Conservation (phyloP, 441 rosid species). For the Croton laevigatus region DNA sequence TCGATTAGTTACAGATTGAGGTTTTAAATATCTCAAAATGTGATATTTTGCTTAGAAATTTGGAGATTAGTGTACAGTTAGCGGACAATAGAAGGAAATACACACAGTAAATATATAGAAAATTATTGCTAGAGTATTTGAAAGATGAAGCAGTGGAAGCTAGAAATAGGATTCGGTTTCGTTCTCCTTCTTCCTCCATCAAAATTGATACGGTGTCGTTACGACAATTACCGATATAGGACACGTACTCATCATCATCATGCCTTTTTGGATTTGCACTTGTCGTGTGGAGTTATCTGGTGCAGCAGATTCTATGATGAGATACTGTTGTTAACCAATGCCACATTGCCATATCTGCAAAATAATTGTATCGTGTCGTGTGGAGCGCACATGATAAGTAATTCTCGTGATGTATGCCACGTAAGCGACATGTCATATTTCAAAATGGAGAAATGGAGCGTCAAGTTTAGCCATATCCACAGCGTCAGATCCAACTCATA, state of each 20-base stretch:
- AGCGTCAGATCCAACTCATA: constrained; percentile 20
- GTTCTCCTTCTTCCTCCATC: not conserved
- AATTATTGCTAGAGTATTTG: too few species aligned
- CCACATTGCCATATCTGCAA: too few species aligned
- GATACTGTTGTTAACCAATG: too few species aligned
- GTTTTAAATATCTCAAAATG: not conserved
- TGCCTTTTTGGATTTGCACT: not conserved
- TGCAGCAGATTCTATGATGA: not conserved
- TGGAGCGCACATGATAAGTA: not conserved
- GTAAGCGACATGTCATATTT: not conserved
- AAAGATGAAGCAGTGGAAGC: not conserved
- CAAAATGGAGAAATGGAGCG: not conserved
- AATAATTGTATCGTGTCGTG: not conserved
- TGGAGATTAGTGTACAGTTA: not conserved
- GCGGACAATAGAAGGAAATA: not conserved
- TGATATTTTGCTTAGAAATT: not conserved
- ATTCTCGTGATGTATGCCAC: not conserved
- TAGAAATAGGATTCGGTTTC: not conserved
- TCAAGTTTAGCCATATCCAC: constrained; percentile 6
- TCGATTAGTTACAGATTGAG: not conserved
- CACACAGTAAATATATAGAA: too few species aligned
- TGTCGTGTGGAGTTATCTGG: not conserved
- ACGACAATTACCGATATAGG: too few species aligned
- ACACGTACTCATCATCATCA: not conserved
- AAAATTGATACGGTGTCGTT: not conserved